Conservation (phyloP, 148 eudicot genomes). For the Arctostaphylos glauca region DNA sequence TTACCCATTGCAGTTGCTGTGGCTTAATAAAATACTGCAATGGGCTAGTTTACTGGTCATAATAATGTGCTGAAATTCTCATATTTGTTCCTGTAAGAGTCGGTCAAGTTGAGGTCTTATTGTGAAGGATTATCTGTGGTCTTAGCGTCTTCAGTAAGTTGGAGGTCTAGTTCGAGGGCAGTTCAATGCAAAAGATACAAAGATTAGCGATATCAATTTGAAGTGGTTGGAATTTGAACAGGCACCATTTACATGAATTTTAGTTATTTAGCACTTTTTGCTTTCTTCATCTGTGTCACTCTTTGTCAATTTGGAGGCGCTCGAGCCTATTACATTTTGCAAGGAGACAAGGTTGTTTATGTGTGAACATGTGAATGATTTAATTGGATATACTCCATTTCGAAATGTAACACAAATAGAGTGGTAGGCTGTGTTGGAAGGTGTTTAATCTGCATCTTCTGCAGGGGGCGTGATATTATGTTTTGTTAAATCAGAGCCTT, state of each 20-base stretch:
- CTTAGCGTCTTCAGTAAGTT: background rate
- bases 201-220: background rate
- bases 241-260: background rate
- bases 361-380: background rate
- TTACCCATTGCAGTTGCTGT: background rate
- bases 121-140: background rate
- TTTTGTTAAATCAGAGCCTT: background rate
- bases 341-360: background rate
- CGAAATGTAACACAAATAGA: background rate
- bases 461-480: background rate
- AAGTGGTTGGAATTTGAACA: background rate
- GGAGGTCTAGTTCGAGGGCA: conserved; percentile 7
- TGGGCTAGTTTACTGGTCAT: background rate
- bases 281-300: background rate
- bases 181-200: background rate
- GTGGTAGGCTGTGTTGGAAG: background rate
- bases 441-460: background rate
- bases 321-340: conserved; percentile 1
- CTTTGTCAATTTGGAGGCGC: background rate
- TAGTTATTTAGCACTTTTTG: background rate
- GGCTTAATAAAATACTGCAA: background rate
- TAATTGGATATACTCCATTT: conserved; percentile 4
- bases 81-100: background rate
- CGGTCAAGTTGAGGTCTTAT: background rate
- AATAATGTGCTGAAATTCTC: background rate